Evolutionary conservation across 2,329 filamentous ascomycete species (phyloP), one percentile per base, ranked within the genome.

Genomic region (Exophiala mesophila): DNA sequence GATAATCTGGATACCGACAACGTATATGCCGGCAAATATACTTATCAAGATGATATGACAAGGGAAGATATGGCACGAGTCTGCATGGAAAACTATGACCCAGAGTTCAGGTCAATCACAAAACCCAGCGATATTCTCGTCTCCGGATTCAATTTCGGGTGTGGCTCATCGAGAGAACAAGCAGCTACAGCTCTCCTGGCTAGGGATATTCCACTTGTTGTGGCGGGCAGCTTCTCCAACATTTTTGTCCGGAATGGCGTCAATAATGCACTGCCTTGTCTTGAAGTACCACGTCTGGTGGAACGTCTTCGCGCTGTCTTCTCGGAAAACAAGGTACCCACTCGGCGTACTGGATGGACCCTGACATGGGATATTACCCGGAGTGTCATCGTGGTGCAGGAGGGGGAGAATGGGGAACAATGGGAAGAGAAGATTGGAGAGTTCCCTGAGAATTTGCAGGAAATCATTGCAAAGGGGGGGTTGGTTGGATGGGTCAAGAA

Each of bases 31-130:
- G 88, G 86, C 3, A 88, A 89, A 60, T 88, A 87, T 63, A 96
- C 89, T 0, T 36, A 44, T 7, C 30, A 18, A 19, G 17, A 39
- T 29, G 15, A 44, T 39, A 5, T 44, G 15, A 17, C 32, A 6
- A 19, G 4, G 32, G 32, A 17, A 18, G 16, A 34, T 7, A 96
- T 96, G 50, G 87, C 88, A 0, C 71, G 85, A 53, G 88, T 88
- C 1, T 89, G 85, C 65, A 96, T 97, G 88, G 76, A 84, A 61
- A 97, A 96, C 72, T 97, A 94, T 67, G 90, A 97, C 60, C 67
- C 75, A 0, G 61, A 70, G 0, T 96, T 96, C 61, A 63, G 72
- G 8, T 62, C 66, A 1, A 70, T 81, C 24, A 81, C 84, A 33
- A 75, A 76, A 51, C 60, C 76, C 0, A 80, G 79, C 37, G 89